Evolutionary conservation across 106 monocot species (phyloP).

Genomic region (Dioscorea alata): DNA sequence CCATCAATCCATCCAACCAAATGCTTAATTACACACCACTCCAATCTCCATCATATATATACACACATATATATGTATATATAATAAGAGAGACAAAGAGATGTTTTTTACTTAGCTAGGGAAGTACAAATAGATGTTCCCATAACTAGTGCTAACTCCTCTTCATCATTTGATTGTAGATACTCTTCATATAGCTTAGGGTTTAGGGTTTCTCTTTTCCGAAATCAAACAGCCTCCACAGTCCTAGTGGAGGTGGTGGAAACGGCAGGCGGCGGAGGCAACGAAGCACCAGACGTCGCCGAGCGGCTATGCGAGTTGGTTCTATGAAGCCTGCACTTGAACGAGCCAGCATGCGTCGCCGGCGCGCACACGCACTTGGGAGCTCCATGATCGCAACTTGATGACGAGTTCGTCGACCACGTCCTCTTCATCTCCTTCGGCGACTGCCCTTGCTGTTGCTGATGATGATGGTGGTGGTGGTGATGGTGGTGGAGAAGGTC

Average conservation of each 20-base stretch:
- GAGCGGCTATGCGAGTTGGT: slow-evolving; percentile 16
- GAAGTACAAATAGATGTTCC: neutral
- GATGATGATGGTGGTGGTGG: neutral
- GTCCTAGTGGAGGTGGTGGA: slow-evolving; percentile 24
- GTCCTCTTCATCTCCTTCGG: slow-evolving; percentile 14
- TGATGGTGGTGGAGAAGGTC: neutral
- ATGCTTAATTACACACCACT: no score
- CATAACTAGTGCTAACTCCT: neutral
- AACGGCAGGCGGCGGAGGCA: slow-evolving; percentile 8
- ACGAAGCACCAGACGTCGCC: neutral
- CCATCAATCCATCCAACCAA: no score
- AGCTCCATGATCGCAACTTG: slow-evolving; percentile 13
- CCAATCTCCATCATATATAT: neutral
- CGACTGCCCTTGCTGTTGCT: slow-evolving; percentile 11
- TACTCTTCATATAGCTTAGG: neutral
- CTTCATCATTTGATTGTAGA: neutral
- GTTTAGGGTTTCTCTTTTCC: neutral
- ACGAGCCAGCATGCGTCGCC: slow-evolving; percentile 60
- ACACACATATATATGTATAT: neutral
- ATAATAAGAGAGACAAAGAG: neutral
- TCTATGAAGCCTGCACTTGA: slow-evolving; percentile 74
- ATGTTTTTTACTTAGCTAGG: neutral
- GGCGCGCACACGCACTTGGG: slow-evolving; percentile 79
- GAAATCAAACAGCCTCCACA: slow-evolving; percentile 36
- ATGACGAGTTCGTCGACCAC: slow-evolving; percentile 15